A percentile compares a stretch with the other conserved stretches of the same genome.
phyloP scores from a whole-genome alignment of 129 eudicot genomes.

The Rutidosis leptorrhynchoides region DNA sequence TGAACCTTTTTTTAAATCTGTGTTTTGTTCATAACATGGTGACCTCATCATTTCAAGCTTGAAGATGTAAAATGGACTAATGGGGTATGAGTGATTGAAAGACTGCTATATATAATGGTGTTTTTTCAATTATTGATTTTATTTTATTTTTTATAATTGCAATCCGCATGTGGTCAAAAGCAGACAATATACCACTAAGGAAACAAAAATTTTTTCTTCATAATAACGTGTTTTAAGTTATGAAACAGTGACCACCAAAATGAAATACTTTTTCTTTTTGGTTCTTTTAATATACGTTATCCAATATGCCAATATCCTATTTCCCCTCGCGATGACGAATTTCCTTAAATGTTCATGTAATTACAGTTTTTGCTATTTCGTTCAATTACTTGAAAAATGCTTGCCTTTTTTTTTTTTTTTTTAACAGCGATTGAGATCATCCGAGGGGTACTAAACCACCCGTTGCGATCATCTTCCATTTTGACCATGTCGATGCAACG shows the following conservation, averaged over 20 bases:
- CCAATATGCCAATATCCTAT: too few species aligned
- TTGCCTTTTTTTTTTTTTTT: too few species aligned
- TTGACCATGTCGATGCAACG: too few species aligned
- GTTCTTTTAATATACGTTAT: too few species aligned
- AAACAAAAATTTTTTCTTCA: not conserved
- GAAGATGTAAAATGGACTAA: not conserved
- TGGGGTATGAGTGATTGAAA: not conserved
- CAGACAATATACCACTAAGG: not conserved
- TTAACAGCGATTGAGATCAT: too few species aligned
- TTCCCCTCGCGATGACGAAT: not conserved
- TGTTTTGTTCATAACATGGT: not conserved
- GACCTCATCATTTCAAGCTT: conserved; percentile 8
- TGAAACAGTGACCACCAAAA: not conserved
- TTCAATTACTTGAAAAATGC: not conserved
- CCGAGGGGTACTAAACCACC: too few species aligned
- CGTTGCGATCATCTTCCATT: too few species aligned
- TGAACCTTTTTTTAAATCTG: conserved; percentile 36
- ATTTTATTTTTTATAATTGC: not conserved
- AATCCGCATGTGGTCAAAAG: conserved; percentile 3
- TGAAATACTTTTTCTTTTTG: not conserved
- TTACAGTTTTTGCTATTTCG: too few species aligned
- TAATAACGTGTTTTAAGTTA: not conserved
- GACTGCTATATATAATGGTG: conserved; percentile 8
- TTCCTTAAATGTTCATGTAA: not conserved
- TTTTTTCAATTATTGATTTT: not conserved